Evolutionary conservation across 148 eudicot genomes (phyloP).

Genomic region (Persicaria maculosa): DNA sequence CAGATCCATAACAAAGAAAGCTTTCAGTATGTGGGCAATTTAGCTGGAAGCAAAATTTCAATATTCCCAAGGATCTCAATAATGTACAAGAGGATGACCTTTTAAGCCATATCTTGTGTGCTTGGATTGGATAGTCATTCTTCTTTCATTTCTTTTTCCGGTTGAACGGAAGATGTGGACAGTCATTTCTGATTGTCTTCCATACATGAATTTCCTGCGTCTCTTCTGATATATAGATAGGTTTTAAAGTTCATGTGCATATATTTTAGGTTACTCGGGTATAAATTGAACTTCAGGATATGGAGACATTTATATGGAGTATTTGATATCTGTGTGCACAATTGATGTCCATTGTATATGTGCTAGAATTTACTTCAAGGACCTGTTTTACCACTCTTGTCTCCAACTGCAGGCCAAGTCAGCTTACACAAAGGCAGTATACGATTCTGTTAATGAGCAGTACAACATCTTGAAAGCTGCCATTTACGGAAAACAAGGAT

Average conservation of each 20-base stretch:
- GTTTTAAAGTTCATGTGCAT: background rate
- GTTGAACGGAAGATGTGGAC: background rate
- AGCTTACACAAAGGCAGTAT: slow-evolving; percentile 42
- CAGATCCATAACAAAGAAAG: background rate
- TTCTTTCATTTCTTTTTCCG: background rate
- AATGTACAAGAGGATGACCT: background rate
- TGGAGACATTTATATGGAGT: background rate
- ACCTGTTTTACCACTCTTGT: background rate
- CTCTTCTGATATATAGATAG: background rate
- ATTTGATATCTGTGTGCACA: background rate
- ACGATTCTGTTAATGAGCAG: slow-evolving; percentile 60
- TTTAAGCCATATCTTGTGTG: background rate
- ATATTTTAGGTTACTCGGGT: background rate
- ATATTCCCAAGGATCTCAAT: background rate
- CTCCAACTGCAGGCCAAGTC: slow-evolving; percentile 48
- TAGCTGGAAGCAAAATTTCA: background rate
- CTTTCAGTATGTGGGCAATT: background rate
- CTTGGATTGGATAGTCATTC: background rate
- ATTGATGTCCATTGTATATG: background rate
- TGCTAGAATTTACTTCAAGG: background rate
- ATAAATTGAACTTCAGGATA: background rate
- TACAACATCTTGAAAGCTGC: slow-evolving; percentile 62
- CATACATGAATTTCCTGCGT: background rate
- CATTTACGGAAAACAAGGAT: slow-evolving; percentile 62
- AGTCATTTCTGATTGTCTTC: background rate